Base-by-base conservation (phyloP, 2,329 filamentous ascomycete genomes). In the Penicillium sp. region DNA sequence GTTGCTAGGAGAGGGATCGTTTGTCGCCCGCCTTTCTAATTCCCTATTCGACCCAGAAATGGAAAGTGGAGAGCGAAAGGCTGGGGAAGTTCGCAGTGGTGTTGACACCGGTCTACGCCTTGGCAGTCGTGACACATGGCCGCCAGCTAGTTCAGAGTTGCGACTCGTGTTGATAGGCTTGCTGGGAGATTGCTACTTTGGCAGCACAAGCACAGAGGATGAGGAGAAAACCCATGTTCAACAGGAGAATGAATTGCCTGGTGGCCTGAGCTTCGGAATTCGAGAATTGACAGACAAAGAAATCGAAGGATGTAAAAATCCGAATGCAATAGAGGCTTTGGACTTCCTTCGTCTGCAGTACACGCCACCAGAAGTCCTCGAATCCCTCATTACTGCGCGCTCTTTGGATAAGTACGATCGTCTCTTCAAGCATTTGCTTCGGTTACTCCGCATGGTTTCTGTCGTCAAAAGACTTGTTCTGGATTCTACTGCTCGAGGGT, bases 291-390 rank as follows among this genome's bases (percentile, higher is more conserved):
- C 86, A 0, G 80, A 85, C 8, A 86, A 88, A 45, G 92, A 97
- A 64, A 89, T 96, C 46, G 85, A 91, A 50, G 86, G 83, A 59
- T 93, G 92, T 72, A 87, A 95, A 80, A 85, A 97, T 65, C 87
- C 91, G 0, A 83, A 90, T 68, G 89, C 88, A 0, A 81, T 97
- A 18, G 87, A 93, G 69, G 94, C 94, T 0, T 80, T 97, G n/a
- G 94, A 97, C 73, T 97, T 99, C 67, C 79, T 99, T 16, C 85
- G 90, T 2, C 78, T 99, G 8, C 89, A 92, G 44, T 97, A 97
- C 74, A 89, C 88, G 39, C 82, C 92, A 0, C 88, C 92, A 0
- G 73, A 82, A 0, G 85, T 90, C 1, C 78, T 97, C 0, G 81
- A 86, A 39, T 79, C 86, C 0, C 81, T 97, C 59, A 86, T 99